A percentile compares a stretch with the other conserved stretches of the same genome.
Evolutionary conservation across 331 rosid genomes (phyloP).

Genomic region (Stylosanthes scabra): DNA sequence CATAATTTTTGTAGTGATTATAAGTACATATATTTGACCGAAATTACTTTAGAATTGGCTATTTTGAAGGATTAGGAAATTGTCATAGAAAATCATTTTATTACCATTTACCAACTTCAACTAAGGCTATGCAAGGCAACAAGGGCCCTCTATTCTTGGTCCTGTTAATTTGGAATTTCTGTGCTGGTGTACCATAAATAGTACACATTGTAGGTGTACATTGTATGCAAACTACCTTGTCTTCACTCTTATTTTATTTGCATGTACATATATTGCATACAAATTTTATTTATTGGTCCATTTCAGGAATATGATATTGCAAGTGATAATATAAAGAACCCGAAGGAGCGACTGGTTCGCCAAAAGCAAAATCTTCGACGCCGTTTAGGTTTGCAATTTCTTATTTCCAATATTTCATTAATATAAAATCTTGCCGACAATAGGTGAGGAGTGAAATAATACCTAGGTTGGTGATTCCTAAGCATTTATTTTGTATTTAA

Average conservation of each 20-base stretch:
- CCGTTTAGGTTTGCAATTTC: slow-evolving; percentile 71
- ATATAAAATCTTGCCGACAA: slow-evolving; percentile 19
- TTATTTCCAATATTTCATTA: background rate
- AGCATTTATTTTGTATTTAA: slow-evolving; percentile 17
- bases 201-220: background rate
- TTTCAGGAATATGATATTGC: slow-evolving; percentile 89
- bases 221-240: slow-evolving; percentile 10
- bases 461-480: slow-evolving; percentile 15
- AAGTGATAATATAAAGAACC: slow-evolving; percentile 72
- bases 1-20: background rate
- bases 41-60: background rate
- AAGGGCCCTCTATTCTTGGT: background rate
- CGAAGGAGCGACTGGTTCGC: slow-evolving; percentile 92
- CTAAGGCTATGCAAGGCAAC: slow-evolving; percentile 19
- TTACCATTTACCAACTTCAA: slow-evolving; percentile 13
- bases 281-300: slow-evolving; percentile 25
- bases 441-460: background rate
- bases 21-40: background rate
- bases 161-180: slow-evolving; percentile 18
- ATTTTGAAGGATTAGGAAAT: slow-evolving; percentile 7
- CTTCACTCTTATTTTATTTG: slow-evolving; percentile 23
- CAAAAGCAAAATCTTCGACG: slow-evolving; percentile 95
- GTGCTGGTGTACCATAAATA: background rate
- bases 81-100: background rate
- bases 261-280: background rate